Conservation (phyloP, 495 filamentous ascomycete species). For the Thozetella sp. region DNA sequence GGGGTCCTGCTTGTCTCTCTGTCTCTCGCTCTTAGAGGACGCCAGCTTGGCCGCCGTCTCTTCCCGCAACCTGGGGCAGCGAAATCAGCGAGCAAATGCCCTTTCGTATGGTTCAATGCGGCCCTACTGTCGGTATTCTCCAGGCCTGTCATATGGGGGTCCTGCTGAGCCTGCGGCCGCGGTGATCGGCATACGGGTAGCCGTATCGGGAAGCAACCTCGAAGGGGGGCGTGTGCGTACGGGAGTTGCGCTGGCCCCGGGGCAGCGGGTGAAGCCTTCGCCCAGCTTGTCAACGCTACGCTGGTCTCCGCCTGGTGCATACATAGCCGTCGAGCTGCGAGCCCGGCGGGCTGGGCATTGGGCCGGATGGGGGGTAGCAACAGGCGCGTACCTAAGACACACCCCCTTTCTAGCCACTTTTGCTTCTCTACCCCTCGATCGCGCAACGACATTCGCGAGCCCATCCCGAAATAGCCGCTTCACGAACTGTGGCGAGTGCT, state of each 20-base stretch:
- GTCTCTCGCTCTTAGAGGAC: too few relatives aligned
- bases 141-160: background rate
- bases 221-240: background rate
- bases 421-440: background rate
- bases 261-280: background rate
- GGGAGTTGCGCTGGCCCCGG: background rate
- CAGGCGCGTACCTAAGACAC: background rate
- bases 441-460: background rate
- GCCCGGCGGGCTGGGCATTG: background rate
- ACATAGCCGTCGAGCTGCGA: background rate
- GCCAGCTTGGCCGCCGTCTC: background rate
- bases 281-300: background rate
- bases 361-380: background rate
- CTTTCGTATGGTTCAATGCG: background rate
- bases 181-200: background rate
- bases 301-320: too few relatives aligned
- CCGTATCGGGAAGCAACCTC: background rate
- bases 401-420: background rate
- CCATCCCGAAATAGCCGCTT: background rate
- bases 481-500: slow-evolving; percentile 10
- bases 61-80: background rate
- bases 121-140: background rate
- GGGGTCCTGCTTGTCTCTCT: too few relatives aligned
- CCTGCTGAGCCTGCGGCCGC: background rate
- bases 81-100: background rate